phyloP scores from a whole-genome alignment of 208 protist species.

The Leishmania guyanensis region DNA sequence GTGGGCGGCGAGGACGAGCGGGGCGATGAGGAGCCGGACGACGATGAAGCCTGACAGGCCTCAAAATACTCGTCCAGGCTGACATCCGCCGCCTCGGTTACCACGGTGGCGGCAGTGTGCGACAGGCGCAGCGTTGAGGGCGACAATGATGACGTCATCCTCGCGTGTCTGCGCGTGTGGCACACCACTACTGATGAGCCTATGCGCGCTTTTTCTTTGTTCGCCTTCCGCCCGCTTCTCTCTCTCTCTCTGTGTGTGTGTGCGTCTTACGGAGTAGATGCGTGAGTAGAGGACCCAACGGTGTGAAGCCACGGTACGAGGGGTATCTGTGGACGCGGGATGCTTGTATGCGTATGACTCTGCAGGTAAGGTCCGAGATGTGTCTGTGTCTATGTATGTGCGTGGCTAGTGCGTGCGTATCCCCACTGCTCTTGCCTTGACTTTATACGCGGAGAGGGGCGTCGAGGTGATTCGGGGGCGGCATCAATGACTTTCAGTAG shows the following conservation, averaged over 20 bases:
- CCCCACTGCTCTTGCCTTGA: background rate
- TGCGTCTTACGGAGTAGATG: background rate
- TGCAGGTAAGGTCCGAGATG: too few species aligned
- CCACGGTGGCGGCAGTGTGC: background rate
- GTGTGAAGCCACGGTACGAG: background rate
- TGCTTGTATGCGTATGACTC: background rate
- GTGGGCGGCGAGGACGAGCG: conserved; percentile 10
- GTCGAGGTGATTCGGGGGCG: background rate
- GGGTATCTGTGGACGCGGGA: background rate
- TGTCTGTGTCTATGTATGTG: background rate
- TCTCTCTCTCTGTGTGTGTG: background rate
- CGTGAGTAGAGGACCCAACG: background rate
- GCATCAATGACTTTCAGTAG: background rate
- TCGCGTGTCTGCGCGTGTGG: background rate
- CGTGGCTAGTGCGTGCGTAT: background rate
- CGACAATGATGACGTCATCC: conserved; percentile 2
- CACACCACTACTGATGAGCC: background rate
- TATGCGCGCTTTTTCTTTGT: background rate
- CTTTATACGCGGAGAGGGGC: background rate
- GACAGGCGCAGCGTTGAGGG: background rate
- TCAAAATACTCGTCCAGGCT: conserved; percentile 56
- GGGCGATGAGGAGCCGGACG: conserved; percentile 3
- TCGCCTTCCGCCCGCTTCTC: background rate
- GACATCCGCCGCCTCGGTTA: conserved; percentile 14
- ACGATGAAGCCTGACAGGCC: conserved; percentile 31